Evolutionary conservation across 2,329 filamentous ascomycete genomes (phyloP).

Genomic region (Penicillium sp.): DNA sequence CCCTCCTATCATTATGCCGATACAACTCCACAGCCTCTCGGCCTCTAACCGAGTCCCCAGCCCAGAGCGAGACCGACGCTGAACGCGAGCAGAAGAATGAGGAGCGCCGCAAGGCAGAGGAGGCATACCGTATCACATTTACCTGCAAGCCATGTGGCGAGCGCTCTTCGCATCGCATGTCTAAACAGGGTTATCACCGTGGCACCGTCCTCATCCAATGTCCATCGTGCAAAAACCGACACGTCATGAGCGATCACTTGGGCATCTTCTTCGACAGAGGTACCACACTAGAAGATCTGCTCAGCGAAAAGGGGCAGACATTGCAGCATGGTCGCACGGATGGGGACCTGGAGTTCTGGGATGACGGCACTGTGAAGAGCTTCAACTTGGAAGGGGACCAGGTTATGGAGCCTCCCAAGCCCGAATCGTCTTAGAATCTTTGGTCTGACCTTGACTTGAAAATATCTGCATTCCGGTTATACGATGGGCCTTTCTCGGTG

Average conservation of each 20-base stretch:
- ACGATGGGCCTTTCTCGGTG: neutral
- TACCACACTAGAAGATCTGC: slow-evolving; percentile 49
- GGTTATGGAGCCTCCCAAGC: slow-evolving; percentile 10
- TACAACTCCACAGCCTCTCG: slow-evolving; percentile 37
- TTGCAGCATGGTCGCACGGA: slow-evolving; percentile 77
- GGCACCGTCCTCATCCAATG: slow-evolving; percentile 90
- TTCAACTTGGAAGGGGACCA: slow-evolving; percentile 17
- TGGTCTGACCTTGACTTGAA: neutral
- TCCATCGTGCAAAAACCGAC: slow-evolving; percentile 80
- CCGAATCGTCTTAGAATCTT: slow-evolving; percentile 13
- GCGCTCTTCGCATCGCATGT: slow-evolving; percentile 82
- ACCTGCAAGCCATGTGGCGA: slow-evolving; percentile 85
- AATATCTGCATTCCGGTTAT: neutral
- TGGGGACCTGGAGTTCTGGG: slow-evolving; percentile 93
- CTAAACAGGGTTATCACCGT: slow-evolving; percentile 92
- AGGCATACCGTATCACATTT: slow-evolving; percentile 85
- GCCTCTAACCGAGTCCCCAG: slow-evolving; percentile 40
- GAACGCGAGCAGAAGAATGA: slow-evolving; percentile 40
- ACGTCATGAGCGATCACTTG: slow-evolving; percentile 91
- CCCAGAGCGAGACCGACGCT: slow-evolving; percentile 33
- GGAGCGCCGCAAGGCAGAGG: slow-evolving; percentile 52
- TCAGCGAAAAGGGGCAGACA: slow-evolving; percentile 62
- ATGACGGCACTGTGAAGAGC: slow-evolving; percentile 62
- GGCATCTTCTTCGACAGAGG: slow-evolving; percentile 57
- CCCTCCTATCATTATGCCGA: slow-evolving; percentile 21